Base-by-base conservation (phyloP, 2,329 filamentous ascomycete genomes). In the Hymenoscyphus occultus region DNA sequence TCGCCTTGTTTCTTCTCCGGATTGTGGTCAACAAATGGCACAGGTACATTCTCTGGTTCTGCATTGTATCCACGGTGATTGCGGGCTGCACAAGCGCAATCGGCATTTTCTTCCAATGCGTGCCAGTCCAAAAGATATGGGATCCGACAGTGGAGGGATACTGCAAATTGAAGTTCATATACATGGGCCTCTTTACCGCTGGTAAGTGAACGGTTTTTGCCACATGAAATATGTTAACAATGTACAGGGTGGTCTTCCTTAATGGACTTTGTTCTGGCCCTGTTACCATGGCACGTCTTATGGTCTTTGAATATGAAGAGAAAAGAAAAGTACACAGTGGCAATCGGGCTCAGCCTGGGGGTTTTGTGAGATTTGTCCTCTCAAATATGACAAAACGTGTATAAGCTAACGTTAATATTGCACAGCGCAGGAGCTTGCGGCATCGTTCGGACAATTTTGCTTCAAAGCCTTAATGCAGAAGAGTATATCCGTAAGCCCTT, bases 231-330 rank as follows among this genome's bases (percentile, higher is more conserved):
- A 48, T 48, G 9, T 16, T 61, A 32, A 61, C 35, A 39, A 35
- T 28, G 39, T 7, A 28, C 48, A 62, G 60, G 22, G 22, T 62
- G 42, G 22, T 51, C 60, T 42, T 48, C 60, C 31, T 48, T 32
- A 16, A 62, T 62, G 60, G 60, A 56, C 60, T 62, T 62, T 19
- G 31, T 51, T 35, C 48, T 62, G n/a, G 60, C 60, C 39, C 10
- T 62, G 16, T 56, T 56, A 13, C 60, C 60, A 16, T 62, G 60
- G 60, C 39, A 19, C 10, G 48, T 62, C 22, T 2, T 62, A 32
- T 62, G 60, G 60, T 40, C 35, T 12, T 31, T 62, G 3, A 62
- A 62, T 31, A 56, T 62, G 32, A 62, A 62, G 35, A 31, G 48
- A n/a, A 61, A 61, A 48, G 60, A 61, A 22, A 45, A 48, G 32